Conservation (phyloP, 768 basidiomycete species). For the Mycena vulgaris region DNA sequence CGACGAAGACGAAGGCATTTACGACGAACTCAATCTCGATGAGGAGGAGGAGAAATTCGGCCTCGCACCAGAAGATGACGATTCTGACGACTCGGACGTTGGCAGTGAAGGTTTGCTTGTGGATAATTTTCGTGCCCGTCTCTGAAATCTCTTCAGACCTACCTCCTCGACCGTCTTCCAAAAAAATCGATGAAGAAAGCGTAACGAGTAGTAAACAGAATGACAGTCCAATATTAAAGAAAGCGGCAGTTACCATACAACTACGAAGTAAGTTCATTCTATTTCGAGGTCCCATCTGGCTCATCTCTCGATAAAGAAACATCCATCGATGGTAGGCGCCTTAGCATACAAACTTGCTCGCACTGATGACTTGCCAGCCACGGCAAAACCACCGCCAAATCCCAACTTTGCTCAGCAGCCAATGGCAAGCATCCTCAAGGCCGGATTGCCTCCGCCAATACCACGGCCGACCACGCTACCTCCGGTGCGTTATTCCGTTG, state of each 20-base stretch:
- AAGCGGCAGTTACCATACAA: conserved; percentile 73
- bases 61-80: conserved; percentile 80
- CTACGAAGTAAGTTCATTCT: conserved; percentile 74
- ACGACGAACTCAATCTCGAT: conserved; percentile 97
- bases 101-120: conserved; percentile 74
- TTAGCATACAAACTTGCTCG: conserved; percentile 13
- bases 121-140: background rate
- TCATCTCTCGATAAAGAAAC: conserved; percentile 64
- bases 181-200: conserved; percentile 89
- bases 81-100: conserved; percentile 84
- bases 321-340: conserved; percentile 75
- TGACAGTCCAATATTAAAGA: conserved; percentile 87
- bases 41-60: conserved; percentile 97
- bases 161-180: conserved; percentile 74
- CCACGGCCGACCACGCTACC: conserved; percentile 74
- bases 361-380: conserved; percentile 37
- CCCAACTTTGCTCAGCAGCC: conserved; percentile 88
- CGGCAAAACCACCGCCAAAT: conserved; percentile 84
- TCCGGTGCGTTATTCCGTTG: conserved; percentile 86
- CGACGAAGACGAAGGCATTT: conserved; percentile 97
- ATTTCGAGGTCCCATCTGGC: conserved; percentile 20
- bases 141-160: conserved; percentile 59
- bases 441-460: conserved; percentile 70
- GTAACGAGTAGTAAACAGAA: conserved; percentile 81
- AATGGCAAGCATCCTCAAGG: conserved; percentile 82